phyloP scores from a whole-genome alignment of 495 filamentous ascomycete species.

The Copromyces sp. region DNA sequence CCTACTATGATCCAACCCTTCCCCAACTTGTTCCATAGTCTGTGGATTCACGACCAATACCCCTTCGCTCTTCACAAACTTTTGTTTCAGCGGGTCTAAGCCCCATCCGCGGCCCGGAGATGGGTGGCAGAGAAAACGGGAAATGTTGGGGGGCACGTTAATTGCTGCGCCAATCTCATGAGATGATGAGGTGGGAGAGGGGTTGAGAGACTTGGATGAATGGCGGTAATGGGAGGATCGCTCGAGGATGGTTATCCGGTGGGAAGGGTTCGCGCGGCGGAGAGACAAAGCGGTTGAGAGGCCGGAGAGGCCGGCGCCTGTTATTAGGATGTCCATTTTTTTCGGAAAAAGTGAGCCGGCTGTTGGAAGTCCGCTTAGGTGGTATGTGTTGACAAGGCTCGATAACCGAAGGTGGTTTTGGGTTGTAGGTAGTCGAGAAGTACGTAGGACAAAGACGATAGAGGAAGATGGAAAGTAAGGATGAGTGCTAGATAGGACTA shows the following conservation, averaged over 20 bases:
- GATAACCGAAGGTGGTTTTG: not conserved
- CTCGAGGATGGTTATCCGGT: constrained; percentile 47
- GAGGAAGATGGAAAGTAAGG: not conserved
- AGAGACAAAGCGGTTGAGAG: constrained; percentile 47
- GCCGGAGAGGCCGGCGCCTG: constrained; percentile 50
- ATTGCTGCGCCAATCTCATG: constrained; percentile 48
- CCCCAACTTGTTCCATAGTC: constrained; percentile 7
- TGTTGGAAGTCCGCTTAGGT: not conserved
- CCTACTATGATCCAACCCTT: constrained; percentile 3
- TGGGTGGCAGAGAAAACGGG: constrained; percentile 27
- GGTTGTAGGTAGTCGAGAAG: not conserved
- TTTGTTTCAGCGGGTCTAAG: constrained; percentile 12
- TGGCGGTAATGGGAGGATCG: constrained; percentile 34
- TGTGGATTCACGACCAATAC: constrained; percentile 3
- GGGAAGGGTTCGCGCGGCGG: constrained; percentile 32
- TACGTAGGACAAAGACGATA: not conserved
- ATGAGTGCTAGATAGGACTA: not conserved
- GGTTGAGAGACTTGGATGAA: not conserved
- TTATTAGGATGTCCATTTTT: constrained; percentile 32
- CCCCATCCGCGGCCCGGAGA: constrained; percentile 17
- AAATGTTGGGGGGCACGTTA: constrained; percentile 44
- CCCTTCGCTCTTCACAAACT: constrained; percentile 5
- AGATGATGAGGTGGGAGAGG: not conserved
- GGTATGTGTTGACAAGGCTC: not conserved
- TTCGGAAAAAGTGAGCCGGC: not conserved